phyloP scores from a whole-genome alignment of 768 basidiomycete genomes.

The Suillus lakei region DNA sequence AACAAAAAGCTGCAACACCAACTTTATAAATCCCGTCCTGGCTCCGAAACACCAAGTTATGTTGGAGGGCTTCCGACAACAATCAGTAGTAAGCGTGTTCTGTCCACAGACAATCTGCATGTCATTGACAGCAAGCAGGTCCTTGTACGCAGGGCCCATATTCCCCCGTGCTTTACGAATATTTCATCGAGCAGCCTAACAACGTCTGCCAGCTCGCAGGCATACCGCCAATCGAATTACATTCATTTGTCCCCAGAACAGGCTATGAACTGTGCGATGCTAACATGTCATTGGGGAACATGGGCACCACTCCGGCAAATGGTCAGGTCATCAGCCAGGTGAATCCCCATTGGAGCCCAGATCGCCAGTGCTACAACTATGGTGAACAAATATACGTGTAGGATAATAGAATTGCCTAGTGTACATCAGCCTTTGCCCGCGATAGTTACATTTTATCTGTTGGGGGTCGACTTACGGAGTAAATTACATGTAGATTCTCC shows the following conservation, averaged over 20 bases:
- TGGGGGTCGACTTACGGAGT: neutral
- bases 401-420: neutral
- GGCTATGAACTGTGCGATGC: neutral
- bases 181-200: neutral
- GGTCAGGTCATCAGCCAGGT: neutral
- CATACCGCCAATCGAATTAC: neutral
- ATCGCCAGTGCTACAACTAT: neutral
- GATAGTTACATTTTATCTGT: neutral
- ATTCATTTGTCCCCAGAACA: neutral
- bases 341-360: neutral
- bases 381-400: neutral
- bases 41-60: neutral
- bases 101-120: neutral
- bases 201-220: neutral
- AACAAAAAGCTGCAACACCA: slow-evolving; percentile 1
- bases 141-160: too few relatives aligned
- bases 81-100: neutral
- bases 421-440: neutral
- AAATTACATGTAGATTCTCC: neutral
- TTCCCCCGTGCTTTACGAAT: neutral
- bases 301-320: neutral
- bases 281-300: neutral
- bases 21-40: neutral
- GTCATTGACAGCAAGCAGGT: neutral
- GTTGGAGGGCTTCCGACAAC: neutral